Conservation (phyloP, 2,329 filamentous ascomycete genomes). For the Clarireedia homoeocarpa region DNA sequence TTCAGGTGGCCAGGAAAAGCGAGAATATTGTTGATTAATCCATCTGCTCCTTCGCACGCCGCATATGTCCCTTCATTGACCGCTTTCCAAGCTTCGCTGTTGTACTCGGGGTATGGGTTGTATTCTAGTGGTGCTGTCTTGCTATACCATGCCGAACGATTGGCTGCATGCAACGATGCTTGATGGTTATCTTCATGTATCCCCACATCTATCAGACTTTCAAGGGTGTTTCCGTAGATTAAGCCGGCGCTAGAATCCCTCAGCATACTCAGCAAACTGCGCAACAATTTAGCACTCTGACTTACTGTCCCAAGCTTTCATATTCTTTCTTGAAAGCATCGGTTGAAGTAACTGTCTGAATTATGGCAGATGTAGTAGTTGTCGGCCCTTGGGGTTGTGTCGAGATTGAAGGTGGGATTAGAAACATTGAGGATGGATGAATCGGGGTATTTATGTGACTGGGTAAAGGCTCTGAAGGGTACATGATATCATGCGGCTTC, state of each 20-base stretch:
- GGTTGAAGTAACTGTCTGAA: background rate
- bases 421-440: background rate
- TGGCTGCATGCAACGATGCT: slow-evolving; percentile 27
- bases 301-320: slow-evolving; percentile 15
- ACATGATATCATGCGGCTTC: background rate
- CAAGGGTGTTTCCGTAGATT: slow-evolving; percentile 50
- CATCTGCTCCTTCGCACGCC: slow-evolving; percentile 55
- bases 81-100: slow-evolving; percentile 51
- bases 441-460: background rate
- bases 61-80: slow-evolving; percentile 50
- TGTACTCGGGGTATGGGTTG: slow-evolving; percentile 66
- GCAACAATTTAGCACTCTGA: slow-evolving; percentile 10
- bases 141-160: slow-evolving; percentile 36
- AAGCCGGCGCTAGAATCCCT: slow-evolving; percentile 41
- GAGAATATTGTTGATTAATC: slow-evolving; percentile 46
- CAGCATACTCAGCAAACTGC: slow-evolving; percentile 2
- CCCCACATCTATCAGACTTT: slow-evolving; percentile 35
- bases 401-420: background rate
- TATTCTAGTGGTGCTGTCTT: slow-evolving; percentile 48
- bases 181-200: slow-evolving; percentile 24
- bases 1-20: slow-evolving; percentile 55
- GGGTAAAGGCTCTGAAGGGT: background rate
- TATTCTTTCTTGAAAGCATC: slow-evolving; percentile 19
- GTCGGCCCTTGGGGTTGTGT: background rate
- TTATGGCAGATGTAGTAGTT: background rate